A percentile compares a stretch with the other conserved stretches of the same genome.
phyloP scores from a whole-genome alignment of 2,329 filamentous ascomycete species.

The Thelonectria rubi region DNA sequence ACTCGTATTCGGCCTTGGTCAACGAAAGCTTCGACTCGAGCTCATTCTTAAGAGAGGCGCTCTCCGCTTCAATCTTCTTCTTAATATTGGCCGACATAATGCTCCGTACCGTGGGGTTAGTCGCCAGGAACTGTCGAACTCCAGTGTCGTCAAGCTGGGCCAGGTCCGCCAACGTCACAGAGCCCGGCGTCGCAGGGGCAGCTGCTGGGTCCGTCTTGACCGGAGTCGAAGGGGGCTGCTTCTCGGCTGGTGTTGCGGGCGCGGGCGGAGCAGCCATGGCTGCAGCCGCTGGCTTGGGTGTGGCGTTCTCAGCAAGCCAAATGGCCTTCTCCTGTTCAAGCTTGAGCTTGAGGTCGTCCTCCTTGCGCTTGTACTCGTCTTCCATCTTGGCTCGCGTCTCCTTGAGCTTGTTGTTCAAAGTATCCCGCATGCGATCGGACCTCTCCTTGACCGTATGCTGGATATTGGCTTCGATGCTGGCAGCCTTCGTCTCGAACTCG shows the following conservation, averaged over 20 bases:
- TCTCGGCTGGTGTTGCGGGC: conserved; percentile 24
- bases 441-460: conserved; percentile 69
- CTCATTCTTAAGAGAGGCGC: conserved; percentile 67
- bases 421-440: conserved; percentile 74
- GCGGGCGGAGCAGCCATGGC: neutral
- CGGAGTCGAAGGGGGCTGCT: conserved; percentile 49
- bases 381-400: conserved; percentile 67
- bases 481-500: conserved; percentile 70
- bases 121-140: conserved; percentile 65
- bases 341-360: conserved; percentile 61
- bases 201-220: conserved; percentile 49
- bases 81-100: conserved; percentile 71
- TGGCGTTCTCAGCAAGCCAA: conserved; percentile 63
- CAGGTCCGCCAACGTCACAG: conserved; percentile 49
- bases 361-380: conserved; percentile 63
- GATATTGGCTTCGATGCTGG: conserved; percentile 70
- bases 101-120: conserved; percentile 64
- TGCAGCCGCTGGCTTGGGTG: conserved; percentile 38
- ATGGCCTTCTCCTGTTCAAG: conserved; percentile 72
- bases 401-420: conserved; percentile 74
- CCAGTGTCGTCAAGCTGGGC: conserved; percentile 63
- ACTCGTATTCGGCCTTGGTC: conserved; percentile 61
- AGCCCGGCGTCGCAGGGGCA: conserved; percentile 49
- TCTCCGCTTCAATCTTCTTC: conserved; percentile 73
- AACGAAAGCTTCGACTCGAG: conserved; percentile 51